These are phyloP conservation scores for Adenanthera pavonina DNA, from an alignment of 306 rosid genomes.

Conservation along the genomic window DNA sequence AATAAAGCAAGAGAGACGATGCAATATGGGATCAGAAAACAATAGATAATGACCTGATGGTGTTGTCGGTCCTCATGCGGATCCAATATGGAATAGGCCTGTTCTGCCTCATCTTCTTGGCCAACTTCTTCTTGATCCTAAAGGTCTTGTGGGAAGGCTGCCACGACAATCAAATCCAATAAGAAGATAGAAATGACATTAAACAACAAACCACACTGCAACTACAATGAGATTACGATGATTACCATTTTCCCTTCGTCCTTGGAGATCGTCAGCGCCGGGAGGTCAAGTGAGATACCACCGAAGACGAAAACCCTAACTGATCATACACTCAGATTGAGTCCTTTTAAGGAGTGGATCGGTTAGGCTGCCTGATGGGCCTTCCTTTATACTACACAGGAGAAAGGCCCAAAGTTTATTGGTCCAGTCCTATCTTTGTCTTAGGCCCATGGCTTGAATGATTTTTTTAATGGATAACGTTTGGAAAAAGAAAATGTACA, in stretches of 20 bases:
- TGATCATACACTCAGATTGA: rapidly evolving
- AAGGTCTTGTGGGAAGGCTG: conserved; percentile 96
- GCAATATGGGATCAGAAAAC: not conserved
- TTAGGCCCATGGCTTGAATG: not conserved
- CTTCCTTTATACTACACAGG: not conserved
- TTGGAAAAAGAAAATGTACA: too few relatives aligned
- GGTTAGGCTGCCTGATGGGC: conserved; percentile 1
- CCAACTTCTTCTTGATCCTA: conserved; percentile 85
- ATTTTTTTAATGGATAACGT: too few relatives aligned
- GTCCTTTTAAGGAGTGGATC: not conserved
- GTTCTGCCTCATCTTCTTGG: conserved; percentile 96
- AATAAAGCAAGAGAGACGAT: not conserved
- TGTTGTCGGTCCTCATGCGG: conserved; percentile 89
- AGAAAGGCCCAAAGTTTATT: not conserved
- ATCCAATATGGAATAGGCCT: conserved; percentile 95
- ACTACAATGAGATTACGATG: not conserved
- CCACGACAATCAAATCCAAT: not conserved
- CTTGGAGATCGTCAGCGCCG: conserved; percentile 36
- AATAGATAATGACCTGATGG: conserved; percentile 57
- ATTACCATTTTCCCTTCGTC: conserved; percentile 54
- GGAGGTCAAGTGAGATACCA: not conserved
- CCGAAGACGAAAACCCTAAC: conserved; percentile 31
- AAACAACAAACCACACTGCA: not conserved
- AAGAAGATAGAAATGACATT: not conserved
- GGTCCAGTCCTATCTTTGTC: not conserved